A percentile compares a stretch with the other conserved stretches of the same genome.
Conservation (phyloP, 345 rosid species). For the Hibiscus trionum region DNA sequence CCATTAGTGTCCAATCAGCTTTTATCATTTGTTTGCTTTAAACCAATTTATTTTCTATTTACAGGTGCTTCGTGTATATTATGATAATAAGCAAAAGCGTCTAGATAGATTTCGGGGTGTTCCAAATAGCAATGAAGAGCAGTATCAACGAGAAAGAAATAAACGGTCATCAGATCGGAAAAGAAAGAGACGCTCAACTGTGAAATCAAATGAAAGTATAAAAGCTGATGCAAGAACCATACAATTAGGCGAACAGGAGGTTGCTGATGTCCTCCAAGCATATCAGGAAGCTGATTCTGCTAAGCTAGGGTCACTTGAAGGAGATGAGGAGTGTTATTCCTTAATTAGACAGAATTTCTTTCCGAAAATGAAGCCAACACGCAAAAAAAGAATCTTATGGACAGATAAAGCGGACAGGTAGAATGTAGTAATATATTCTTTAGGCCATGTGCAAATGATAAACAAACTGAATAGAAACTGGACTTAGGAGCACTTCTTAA, state of each 20-base stretch:
- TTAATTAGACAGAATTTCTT: slow-evolving; percentile 20
- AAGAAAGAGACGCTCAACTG: slow-evolving; percentile 43
- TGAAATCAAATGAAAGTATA: slow-evolving; percentile 24
- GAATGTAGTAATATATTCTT: neutral
- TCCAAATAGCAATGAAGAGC: slow-evolving; percentile 25
- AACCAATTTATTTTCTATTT: slow-evolving; percentile 2
- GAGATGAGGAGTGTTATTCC: slow-evolving; percentile 40
- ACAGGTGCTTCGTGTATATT: slow-evolving; percentile 80
- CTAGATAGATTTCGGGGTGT: slow-evolving; percentile 31
- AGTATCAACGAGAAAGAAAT: slow-evolving; percentile 18
- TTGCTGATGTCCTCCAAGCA: too few species aligned
- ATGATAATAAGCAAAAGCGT: slow-evolving; percentile 49
- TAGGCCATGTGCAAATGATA: neutral
- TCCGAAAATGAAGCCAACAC: slow-evolving; percentile 36
- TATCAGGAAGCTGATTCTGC: slow-evolving; percentile 26
- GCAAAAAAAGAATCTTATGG: slow-evolving; percentile 62
- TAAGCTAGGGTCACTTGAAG: slow-evolving; percentile 27
- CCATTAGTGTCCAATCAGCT: neutral
- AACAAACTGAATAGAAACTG: slow-evolving; percentile 1
- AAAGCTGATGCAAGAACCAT: slow-evolving; percentile 31
- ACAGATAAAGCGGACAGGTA: slow-evolving; percentile 91
- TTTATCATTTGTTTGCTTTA: neutral
- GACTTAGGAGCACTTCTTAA: neutral
- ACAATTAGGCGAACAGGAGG: slow-evolving; percentile 15
- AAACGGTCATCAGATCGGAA: slow-evolving; percentile 36